A percentile compares a stretch with the other conserved stretches of the same genome.
These are phyloP conservation scores for Macadamia tetraphylla DNA, from an alignment of 164 flowering plant species.

Conservation along the genomic window DNA sequence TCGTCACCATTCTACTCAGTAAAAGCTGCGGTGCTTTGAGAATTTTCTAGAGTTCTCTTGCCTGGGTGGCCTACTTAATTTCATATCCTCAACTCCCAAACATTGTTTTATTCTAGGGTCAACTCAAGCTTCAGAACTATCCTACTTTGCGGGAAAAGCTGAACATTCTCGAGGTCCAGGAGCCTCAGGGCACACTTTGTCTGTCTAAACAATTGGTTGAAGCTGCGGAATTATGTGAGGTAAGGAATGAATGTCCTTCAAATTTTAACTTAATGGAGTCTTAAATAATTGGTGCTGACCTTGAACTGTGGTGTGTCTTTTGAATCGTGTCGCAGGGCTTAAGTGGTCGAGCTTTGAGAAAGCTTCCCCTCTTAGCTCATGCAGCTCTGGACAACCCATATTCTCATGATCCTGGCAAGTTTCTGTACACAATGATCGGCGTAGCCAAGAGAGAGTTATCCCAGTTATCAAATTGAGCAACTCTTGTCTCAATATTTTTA, in stretches of 20 bases:
- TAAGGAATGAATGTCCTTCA: constrained; percentile 19
- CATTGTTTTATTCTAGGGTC: constrained; percentile 22
- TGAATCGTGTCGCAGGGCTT: constrained; percentile 48
- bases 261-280: neutral
- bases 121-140: constrained; percentile 45
- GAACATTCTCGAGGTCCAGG: constrained; percentile 25
- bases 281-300: neutral
- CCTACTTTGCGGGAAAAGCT: constrained; percentile 46
- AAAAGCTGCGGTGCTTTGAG: too few relatives aligned
- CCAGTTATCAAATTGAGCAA: constrained; percentile 44
- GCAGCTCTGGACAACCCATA: constrained; percentile 60
- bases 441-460: constrained; percentile 71
- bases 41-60: too few relatives aligned
- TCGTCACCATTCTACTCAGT: neutral
- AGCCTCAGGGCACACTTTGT: constrained; percentile 15
- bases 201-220: constrained; percentile 54
- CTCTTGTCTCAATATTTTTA: too few relatives aligned
- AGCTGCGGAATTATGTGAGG: constrained; percentile 89
- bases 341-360: constrained; percentile 91
- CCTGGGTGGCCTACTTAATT: neutral
- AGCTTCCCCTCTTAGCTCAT: constrained; percentile 93
- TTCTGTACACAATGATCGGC: constrained; percentile 56
- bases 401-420: constrained; percentile 46
- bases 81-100: too few relatives aligned
- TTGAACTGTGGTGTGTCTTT: neutral